Evolutionary conservation across 192 early-diverging fungal species (phyloP).

Genomic region (Oehlia diaphana): DNA sequence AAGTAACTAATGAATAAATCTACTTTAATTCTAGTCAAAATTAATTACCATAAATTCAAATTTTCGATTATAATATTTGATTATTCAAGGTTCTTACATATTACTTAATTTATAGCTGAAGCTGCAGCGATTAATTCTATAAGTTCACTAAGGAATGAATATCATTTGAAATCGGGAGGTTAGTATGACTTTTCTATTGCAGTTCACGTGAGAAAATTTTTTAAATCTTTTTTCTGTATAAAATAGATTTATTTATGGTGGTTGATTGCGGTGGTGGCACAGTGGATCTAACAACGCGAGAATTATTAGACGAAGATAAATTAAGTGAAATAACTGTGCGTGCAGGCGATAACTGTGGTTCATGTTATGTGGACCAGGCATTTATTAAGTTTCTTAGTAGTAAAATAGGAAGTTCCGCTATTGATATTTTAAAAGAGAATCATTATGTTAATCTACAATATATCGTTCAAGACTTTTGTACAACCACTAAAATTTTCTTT

Average conservation of each 20-base stretch:
- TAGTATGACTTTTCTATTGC: not conserved
- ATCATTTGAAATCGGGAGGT: not conserved
- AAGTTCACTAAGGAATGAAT: not conserved
- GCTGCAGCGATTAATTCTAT: conserved; percentile 10
- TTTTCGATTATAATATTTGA: too few relatives aligned
- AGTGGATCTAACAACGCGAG: conserved; percentile 40
- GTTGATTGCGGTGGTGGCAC: conserved; percentile 61
- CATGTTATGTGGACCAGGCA: not conserved
- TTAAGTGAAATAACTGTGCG: conserved; percentile 1
- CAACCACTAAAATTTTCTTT: not conserved
- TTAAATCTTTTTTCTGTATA: not conserved
- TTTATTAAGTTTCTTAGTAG: conserved; percentile 3
- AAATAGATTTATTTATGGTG: conserved; percentile 52
- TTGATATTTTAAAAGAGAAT: not conserved
- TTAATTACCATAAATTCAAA: too few relatives aligned
- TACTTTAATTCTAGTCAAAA: too few relatives aligned
- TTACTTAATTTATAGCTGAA: conserved; percentile 5
- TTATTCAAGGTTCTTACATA: too few relatives aligned
- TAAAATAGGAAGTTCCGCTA: not conserved
- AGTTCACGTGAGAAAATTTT: not conserved
- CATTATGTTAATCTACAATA: conserved; percentile 12
- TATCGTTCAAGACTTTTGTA: not conserved
- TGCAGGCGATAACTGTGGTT: not conserved
- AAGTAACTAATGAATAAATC: not conserved
- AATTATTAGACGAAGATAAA: not conserved